Evolutionary conservation across 345 rosid genomes (phyloP), one percentile per base, ranked within the genome.

Genomic region (Clarkia xantiana): DNA sequence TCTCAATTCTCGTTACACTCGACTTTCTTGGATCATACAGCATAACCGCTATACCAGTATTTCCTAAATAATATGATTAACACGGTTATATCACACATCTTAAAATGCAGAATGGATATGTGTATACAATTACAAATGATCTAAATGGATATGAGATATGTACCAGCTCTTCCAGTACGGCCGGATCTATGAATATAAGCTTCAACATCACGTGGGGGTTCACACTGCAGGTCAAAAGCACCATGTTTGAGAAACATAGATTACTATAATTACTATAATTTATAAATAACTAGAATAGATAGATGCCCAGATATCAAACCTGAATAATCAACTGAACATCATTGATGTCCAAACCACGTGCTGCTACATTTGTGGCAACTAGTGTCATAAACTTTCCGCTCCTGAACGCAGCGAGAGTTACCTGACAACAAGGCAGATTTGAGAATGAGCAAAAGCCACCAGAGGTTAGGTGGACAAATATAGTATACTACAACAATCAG

Each of bases 151-250:
- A 19, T 42, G 16, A 44, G 25, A 17, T 44, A 41, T 49, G 25
- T 69, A 84, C 98, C 96, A 52, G 96, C 99, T 71, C 99, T 82
- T 70, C 99, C 99, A 4, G 99, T 93, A 50, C 96, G 80, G 56
- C 99, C 99, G 52, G 99, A 93, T 46, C 99, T 80, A 73, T 93
- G 99, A 16, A 93, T 93, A 41, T 93, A 93, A 12, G 79, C 95
- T 76, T 93, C 96, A 19, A 87, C 94, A 46, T 87, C 99, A 44
- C 90, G 95, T 9, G 99, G 99, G 44, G 99, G 96, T 71, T 87
- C 96, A 66, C 94, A 84, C 99, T 93, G 51, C 17, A 72, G 58
- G 14, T 61, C 51, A 44, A 45, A 51, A 56, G 18, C 15, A 43
- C 12, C 16, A 29, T 38, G 17, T 20, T 12, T 39, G 10, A 20